Base-by-base conservation (phyloP, 2,329 filamentous ascomycete genomes). In the Salinomyces thailandicus region DNA sequence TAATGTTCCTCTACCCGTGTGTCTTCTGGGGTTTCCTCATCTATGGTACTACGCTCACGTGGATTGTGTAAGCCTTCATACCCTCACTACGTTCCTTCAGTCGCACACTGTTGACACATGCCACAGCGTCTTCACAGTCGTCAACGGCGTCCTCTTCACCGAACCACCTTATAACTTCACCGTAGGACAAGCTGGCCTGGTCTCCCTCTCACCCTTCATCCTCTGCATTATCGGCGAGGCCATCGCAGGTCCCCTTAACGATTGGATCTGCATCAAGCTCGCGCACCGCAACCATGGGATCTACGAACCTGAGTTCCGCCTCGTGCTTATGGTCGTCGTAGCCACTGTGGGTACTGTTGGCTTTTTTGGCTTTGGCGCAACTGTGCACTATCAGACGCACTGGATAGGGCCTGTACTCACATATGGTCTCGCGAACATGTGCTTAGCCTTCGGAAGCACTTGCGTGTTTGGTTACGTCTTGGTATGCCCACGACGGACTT, bases 401-500 rank as follows among this genome's bases (percentile, higher is more conserved):
- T 71, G 67, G 67, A 49, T 48, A 16, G 66, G 66, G 1, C 67
- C 67, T 0, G 63, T 69, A 4, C 47, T 69, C 24, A 67, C 63
- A 31, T 69, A 66, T 43, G 67, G 68, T 1, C 49, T 71, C 8
- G 66, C 66, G 5, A 69, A 69, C 44, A 64, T 69, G 60, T 62
- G 60, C 11, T 49, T 68, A 27, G 65, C 64, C 3, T 66, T 69
- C 40, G 58, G 63, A 0, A 62, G 62, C 27, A 63, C 66, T 0
- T 68, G 64, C 32, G 64, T 69, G 4, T 69, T 70, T 45, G 67
- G 67, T 8, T 72, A 72, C 40, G 59, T 72, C 13, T 58, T 71
- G 31, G 43, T 45, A 31, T 35, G 7, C 5, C 19, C 15, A 20
- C 16, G n/a, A 18, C 15, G 12, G 12, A n/a, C 11, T 18, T 15